These are phyloP conservation scores for Lycium ferocissimum DNA, from an alignment of 257 asterid species.

Conservation along the genomic window DNA sequence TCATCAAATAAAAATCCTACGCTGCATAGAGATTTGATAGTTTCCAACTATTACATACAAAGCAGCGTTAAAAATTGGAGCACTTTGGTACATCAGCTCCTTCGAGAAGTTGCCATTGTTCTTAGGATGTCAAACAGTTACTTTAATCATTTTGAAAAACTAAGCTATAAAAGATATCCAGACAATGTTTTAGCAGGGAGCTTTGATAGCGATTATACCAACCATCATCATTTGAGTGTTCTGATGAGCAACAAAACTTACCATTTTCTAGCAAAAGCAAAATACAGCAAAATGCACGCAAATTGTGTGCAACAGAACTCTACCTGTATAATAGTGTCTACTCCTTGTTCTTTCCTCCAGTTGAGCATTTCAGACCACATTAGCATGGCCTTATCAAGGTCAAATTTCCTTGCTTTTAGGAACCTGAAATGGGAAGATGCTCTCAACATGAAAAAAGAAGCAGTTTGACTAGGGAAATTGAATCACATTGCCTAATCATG, in stretches of 20 bases:
- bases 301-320: conserved; percentile 16
- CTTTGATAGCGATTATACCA: neutral
- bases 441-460: neutral
- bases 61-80: neutral
- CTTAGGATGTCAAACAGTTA: conserved; percentile 13
- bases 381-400: conserved; percentile 80
- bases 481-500: neutral
- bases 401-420: conserved; percentile 94
- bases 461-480: neutral
- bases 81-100: neutral
- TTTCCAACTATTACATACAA: neutral
- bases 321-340: conserved; percentile 89
- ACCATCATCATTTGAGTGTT: neutral
- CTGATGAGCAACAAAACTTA: conserved; percentile 8
- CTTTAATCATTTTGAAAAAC: neutral
- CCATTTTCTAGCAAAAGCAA: conserved; percentile 15
- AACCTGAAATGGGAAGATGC: conserved; percentile 59
- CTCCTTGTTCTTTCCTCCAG: conserved; percentile 92
- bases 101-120: neutral
- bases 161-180: neutral
- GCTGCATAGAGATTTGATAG: neutral
- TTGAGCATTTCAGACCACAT: conserved; percentile 98
- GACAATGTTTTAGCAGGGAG: conserved; percentile 16
- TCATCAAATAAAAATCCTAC: neutral
- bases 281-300: neutral